Base-by-base conservation (phyloP, 805 yeast species). In the Groenewaldozyma salmanticensis region DNA sequence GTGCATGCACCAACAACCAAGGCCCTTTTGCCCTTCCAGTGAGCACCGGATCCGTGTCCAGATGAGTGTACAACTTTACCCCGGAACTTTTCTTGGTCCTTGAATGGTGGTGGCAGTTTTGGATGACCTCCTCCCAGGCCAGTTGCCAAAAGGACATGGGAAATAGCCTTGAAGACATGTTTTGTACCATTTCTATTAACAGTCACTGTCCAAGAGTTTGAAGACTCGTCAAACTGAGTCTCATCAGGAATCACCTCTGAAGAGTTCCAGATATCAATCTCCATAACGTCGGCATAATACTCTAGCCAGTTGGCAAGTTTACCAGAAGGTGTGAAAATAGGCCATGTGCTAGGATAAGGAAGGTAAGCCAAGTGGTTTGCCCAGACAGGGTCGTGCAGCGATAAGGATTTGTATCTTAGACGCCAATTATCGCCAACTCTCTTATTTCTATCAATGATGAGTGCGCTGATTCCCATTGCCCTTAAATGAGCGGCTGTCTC, bases 381-480 rank as follows among this genome's bases (percentile, higher is more conserved):
- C 59, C 64, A 66, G 42, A 64, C 67, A 1, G 72, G 71, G 49
- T 68, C 74, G 49, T 68, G 74, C 21, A 68, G 51, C 4, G 68
- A 67, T 31, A 68, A 53, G 38, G 69, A 67, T 50, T 62, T 64
- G 50, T 68, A 68, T 32, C 74, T 54, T 42, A 58, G 55, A 51
- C 74, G 59, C 73, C 73, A 68, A 51, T 68, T 68, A 46, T 68
- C 73, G 44, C 74, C 73, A 38, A 67, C 55, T 24, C 58, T 50
- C 38, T 44, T 22, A 49, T 64, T 61, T 18, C 58, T 54, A 33
- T 68, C 72, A 16, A 68, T 58, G 37, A 68, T 61, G 35, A 68
- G 54, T 1, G 64, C 52, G 37, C 61, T 60, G 31, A 67, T 55
- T 7, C 74, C 73, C 57, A 65, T 57, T 5, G 56, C 52, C 43